Evolutionary conservation across 1,139 yeast species (phyloP), one percentile per base, ranked within the genome.

Genomic region (Debaryomyces coudertii): DNA sequence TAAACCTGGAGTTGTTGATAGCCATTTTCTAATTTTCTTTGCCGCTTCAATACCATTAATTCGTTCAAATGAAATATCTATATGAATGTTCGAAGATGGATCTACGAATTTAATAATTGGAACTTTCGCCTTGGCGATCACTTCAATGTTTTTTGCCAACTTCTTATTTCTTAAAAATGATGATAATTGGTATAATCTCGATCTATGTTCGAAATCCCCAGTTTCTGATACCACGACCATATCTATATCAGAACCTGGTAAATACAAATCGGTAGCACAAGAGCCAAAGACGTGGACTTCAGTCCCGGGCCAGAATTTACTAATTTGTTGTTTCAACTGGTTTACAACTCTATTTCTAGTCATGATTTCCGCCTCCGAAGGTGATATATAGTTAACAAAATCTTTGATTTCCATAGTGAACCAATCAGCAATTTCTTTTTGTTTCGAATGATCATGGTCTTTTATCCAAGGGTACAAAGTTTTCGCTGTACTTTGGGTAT

Each of bases 171-270:
- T 79, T 49, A 92, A 72, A 59, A 76, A 81, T 7, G 93, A 80
- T 2, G 96, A 84, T 12, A 93, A 71, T 55, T 87, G 87, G 62
- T 87, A 90, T 40, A 95, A 69, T 40, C 83, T 75, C 18, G 83
- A 79, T 56, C 90, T 77, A 48, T 78, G 80, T 53, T 84, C 95
- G 60, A 86, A 85, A 54, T 79, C 79, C 2, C 87, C 86, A 3
- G 74, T 64, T 14, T 74, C 69, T 8, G 96, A 87, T 7, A 85
- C 73, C 23, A 95, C 80, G 36, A 92, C 98, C 85, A 95, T 85
- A 66, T 95, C 99, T 29, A 95, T 90, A 72, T 95, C 99, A 0
- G 97, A 90, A 1, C 97, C 97, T 0, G 99, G 99, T 20, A 95
- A 71, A 58, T 92, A 93, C 51, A 95, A 70, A 61, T 92, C 97